Base-by-base conservation (phyloP, 306 rosid species). In the Psophocarpus tetragonolobus region DNA sequence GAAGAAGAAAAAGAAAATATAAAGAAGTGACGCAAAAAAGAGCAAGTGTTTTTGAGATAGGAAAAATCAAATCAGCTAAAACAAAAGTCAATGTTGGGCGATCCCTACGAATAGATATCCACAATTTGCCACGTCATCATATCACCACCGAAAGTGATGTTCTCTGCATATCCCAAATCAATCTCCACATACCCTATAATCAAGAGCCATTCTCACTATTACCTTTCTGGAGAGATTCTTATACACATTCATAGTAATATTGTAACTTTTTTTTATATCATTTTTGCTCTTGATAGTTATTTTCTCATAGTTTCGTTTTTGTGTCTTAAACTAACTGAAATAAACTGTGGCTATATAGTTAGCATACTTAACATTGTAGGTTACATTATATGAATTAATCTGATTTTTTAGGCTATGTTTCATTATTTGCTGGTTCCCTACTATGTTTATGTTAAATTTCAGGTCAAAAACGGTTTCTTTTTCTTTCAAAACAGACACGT, bases 101-200 rank as follows among this genome's bases (percentile, higher is more conserved):
- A 79, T 42, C 23, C 26, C 14, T 8, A 9, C 33, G 60, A 27
- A n/a, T 14, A 23, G 20, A 57, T 32, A 32, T 70, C 42, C 64
- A 78, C 39, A 69, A 30, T 35, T 15, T 61, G 64, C 76, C 64
- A 74, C 65, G 69, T 74, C 86, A 82, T 12, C 63, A 35, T 54
- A 39, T 42, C 64, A 65, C 29, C 68, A 76, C 75, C 68, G 63
- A 62, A 71, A 76, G 81, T 45, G 60, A 20, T 42, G 1, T n/a
- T n/a, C n/a, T 4, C 50, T 17, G 26, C 50, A 23, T 63, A 63
- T 75, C 80, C 66, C 9, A 53, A 15, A 2, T 33, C 20, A 14
- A 23, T 15, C 47, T 30, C n/a, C 27, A 18, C 27, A 41, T 36
- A 38, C 72, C 79, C 66, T 35, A 53, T 63, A 77, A 32, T 65